phyloP scores from a whole-genome alignment of 1,139 yeast genomes.

The Blastobotrys capitulatus region DNA sequence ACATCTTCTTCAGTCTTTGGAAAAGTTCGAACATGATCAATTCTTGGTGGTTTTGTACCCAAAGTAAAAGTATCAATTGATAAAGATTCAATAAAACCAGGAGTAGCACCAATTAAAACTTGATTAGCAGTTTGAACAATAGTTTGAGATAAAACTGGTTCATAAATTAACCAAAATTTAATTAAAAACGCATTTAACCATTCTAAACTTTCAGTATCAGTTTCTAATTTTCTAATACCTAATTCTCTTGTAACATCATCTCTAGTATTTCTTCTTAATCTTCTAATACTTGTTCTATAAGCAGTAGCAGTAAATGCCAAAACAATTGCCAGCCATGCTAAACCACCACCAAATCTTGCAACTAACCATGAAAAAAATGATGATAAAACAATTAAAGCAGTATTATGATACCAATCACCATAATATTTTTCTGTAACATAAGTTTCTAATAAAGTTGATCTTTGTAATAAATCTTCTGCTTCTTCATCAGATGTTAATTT shows the following conservation, averaged over 20 bases:
- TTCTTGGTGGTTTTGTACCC: slow-evolving; percentile 92
- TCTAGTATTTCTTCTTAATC: slow-evolving; percentile 66
- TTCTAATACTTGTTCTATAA: slow-evolving; percentile 79
- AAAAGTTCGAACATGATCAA: slow-evolving; percentile 82
- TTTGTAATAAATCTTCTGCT: slow-evolving; percentile 62
- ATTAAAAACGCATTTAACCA: slow-evolving; percentile 87
- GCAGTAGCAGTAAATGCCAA: slow-evolving; percentile 54
- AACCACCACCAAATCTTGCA: slow-evolving; percentile 70
- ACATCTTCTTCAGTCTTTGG: slow-evolving; percentile 84
- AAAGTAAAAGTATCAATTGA: slow-evolving; percentile 87
- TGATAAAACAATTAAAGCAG: slow-evolving; percentile 59
- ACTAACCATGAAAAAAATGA: slow-evolving; percentile 69
- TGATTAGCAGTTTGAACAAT: slow-evolving; percentile 83
- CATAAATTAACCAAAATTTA: slow-evolving; percentile 86
- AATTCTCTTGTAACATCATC: slow-evolving; percentile 83
- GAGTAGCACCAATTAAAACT: slow-evolving; percentile 65
- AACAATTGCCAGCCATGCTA: slow-evolving; percentile 76
- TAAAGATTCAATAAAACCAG: slow-evolving; percentile 72
- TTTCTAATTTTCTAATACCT: slow-evolving; percentile 71
- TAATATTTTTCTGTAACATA: slow-evolving; percentile 65
- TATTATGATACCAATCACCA: slow-evolving; percentile 96
- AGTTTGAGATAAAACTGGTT: slow-evolving; percentile 84
- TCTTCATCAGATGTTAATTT: slow-evolving; percentile 49
- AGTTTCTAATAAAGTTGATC: slow-evolving; percentile 64
- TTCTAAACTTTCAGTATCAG: slow-evolving; percentile 88